These are phyloP conservation scores for Xerocomellus amylosporus DNA, from an alignment of 768 basidiomycete genomes.

Conservation along the genomic window DNA sequence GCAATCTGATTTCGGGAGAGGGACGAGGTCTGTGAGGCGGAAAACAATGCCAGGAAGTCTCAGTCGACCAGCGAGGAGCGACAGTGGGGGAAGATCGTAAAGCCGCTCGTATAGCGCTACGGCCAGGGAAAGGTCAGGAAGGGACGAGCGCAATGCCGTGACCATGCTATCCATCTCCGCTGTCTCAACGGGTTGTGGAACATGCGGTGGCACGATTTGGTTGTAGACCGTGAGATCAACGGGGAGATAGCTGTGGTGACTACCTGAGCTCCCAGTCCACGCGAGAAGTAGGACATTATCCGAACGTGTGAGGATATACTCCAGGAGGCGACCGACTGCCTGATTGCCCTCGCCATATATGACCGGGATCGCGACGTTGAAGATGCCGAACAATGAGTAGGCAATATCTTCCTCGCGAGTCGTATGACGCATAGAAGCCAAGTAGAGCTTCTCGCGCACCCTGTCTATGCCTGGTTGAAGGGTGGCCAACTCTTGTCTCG, in stretches of 20 bases:
- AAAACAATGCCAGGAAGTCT: constrained; percentile 5
- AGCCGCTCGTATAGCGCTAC: background rate
- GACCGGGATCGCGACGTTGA: constrained; percentile 5
- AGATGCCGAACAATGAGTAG: constrained; percentile 16
- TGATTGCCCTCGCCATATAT: constrained; percentile 14
- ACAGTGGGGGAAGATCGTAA: background rate
- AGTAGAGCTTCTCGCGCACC: constrained; percentile 18
- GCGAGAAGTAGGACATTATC: constrained; percentile 11
- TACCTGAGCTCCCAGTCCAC: constrained; percentile 11
- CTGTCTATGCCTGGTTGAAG: constrained; percentile 10
- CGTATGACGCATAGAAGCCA: constrained; percentile 10
- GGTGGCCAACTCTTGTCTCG: background rate
- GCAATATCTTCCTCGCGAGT: constrained; percentile 12
- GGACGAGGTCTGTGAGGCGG: background rate
- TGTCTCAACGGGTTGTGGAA: background rate
- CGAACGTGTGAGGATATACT: constrained; percentile 13
- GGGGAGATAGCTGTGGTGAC: constrained; percentile 11
- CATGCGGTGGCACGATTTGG: background rate
- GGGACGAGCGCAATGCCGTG: background rate
- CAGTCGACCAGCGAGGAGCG: background rate
- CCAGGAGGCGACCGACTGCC: constrained; percentile 13
- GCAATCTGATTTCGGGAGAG: no score
- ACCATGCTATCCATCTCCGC: background rate
- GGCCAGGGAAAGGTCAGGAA: constrained; percentile 24
- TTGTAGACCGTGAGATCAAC: background rate